Base-by-base conservation (phyloP, 1,284 basidiomycete genomes). In the Neotropicomus parvogracilis region DNA sequence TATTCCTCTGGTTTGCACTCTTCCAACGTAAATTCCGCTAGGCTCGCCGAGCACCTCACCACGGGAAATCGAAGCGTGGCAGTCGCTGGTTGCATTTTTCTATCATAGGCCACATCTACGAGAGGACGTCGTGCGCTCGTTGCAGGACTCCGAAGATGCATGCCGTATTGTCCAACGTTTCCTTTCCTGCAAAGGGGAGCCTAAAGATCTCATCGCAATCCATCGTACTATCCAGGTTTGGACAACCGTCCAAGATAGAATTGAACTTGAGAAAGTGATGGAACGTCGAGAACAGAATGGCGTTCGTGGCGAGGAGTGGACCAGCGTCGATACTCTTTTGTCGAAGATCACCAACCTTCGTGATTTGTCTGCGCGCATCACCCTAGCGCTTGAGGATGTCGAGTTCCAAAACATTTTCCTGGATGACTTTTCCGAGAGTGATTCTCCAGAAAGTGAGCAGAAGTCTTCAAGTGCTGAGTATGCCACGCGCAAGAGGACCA, bases 21-120 rank as follows among this genome's bases (percentile, higher is more conserved):
- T 48, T 56, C 31, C 53, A 35, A 50, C 41, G 33, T 31, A 29
- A 33, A 17, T 47, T 54, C 44, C 17, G 19, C 33, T 55, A 92
- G 89, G 85, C 60, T 87, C 88, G n/a, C 94, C 94, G 0, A 94
- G 89, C 54, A 89, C 88, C 0, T 86, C 87, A 3, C 66, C 88
- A 14, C 48, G 64, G 4, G 81, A 86, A 54, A 94, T 97, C 58
- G 78, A 81, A 56, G 70, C 79, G 3, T 81, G 90, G 1, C 88
- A 93, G 57, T 79, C 81, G 11, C 70, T 95, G 3, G 91, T 97
- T n/a, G 78, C 85, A 5, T 80, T 88, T 53, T 86, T 97, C 58
- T 70, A 79, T 50, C 62, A 73, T 9, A 72, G 83, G 29, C 76
- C 79, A 19, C 79, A 87, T 54, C 75, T 95, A 14, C 77, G 83